Evolutionary conservation across 805 yeast genomes (phyloP).

Genomic region (Spathaspora passalidarum): DNA sequence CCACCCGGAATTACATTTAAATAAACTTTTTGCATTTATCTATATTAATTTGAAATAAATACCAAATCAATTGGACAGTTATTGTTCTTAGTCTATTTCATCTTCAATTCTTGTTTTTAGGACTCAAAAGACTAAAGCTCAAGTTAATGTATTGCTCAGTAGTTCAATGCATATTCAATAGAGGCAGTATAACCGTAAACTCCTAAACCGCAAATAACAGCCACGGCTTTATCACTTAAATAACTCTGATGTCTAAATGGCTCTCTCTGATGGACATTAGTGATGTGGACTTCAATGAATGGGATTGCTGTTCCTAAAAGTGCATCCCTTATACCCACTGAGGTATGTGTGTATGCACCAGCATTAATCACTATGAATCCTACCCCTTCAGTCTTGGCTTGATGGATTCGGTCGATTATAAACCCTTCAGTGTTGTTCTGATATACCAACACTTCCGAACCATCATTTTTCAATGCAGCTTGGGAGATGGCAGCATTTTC

Average conservation of each 20-base stretch:
- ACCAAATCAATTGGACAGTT: too few relatives aligned
- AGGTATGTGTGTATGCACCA: slow-evolving; percentile 53
- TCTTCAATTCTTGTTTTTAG: too few relatives aligned
- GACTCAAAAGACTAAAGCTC: too few relatives aligned
- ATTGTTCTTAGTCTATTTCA: too few relatives aligned
- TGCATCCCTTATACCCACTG: slow-evolving; percentile 50
- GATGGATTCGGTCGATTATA: slow-evolving; percentile 45
- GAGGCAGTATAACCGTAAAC: slow-evolving; percentile 42
- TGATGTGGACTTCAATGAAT: slow-evolving; percentile 48
- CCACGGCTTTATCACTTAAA: slow-evolving; percentile 48
- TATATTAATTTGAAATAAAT: too few relatives aligned
- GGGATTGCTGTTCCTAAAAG: slow-evolving; percentile 47
- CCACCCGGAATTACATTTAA: background rate
- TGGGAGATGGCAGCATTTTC: slow-evolving; percentile 39
- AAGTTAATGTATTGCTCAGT: slow-evolving; percentile 19
- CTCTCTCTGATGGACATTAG: slow-evolving; percentile 51
- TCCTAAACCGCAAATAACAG: slow-evolving; percentile 42
- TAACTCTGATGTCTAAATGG: slow-evolving; percentile 49
- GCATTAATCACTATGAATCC: slow-evolving; percentile 49
- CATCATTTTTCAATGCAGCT: slow-evolving; percentile 26
- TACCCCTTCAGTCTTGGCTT: slow-evolving; percentile 41
- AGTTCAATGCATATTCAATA: slow-evolving; percentile 38
- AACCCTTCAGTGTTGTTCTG: slow-evolving; percentile 48
- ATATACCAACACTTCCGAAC: slow-evolving; percentile 29
- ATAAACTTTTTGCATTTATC: background rate